Percentiles rank a stretch among this genome's conserved stretches.
Conservation (phyloP, 129 eudicot genomes). For the Lactuca sativa region DNA sequence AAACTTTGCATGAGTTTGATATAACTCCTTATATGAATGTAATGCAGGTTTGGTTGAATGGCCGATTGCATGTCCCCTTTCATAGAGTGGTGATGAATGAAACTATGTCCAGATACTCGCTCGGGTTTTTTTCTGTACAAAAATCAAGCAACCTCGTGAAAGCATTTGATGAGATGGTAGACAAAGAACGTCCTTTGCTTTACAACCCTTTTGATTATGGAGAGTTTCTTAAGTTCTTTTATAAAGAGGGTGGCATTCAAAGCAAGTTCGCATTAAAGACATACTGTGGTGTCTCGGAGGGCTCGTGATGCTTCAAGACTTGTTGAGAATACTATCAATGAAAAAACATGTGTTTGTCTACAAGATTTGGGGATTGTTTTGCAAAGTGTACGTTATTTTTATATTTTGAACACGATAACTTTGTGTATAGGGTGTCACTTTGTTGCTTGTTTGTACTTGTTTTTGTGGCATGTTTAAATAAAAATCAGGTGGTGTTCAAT, state of each 20-base stretch:
- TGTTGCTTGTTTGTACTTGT: background rate
- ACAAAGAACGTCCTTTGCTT: conserved; percentile 50
- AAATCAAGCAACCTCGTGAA: conserved; percentile 37
- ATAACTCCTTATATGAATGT: background rate
- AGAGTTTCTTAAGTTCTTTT: conserved; percentile 47
- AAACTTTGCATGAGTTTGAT: no score
- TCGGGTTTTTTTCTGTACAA: conserved; percentile 51
- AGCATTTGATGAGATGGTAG: conserved; percentile 48
- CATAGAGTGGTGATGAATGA: conserved; percentile 58
- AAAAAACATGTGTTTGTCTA: background rate
- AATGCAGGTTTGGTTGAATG: conserved; percentile 58
- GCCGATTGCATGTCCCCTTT: conserved; percentile 41
- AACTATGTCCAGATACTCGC: conserved; percentile 42
- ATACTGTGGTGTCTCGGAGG: conserved; percentile 31
- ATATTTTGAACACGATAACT: background rate
- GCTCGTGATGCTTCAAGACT: background rate
- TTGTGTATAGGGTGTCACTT: background rate
- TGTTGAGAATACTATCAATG: background rate
- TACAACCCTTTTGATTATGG: conserved; percentile 51
- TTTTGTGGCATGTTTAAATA: background rate
- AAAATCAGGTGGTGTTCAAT: no score
- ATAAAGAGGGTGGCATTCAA: conserved; percentile 44
- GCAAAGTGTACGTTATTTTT: background rate
- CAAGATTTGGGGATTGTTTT: background rate
- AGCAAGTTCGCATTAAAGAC: conserved; percentile 40